Percentiles rank a stretch among this genome's conserved stretches.
phyloP scores from a whole-genome alignment of 352 stramenopile genomes.

The Pythium phragmiticola region DNA sequence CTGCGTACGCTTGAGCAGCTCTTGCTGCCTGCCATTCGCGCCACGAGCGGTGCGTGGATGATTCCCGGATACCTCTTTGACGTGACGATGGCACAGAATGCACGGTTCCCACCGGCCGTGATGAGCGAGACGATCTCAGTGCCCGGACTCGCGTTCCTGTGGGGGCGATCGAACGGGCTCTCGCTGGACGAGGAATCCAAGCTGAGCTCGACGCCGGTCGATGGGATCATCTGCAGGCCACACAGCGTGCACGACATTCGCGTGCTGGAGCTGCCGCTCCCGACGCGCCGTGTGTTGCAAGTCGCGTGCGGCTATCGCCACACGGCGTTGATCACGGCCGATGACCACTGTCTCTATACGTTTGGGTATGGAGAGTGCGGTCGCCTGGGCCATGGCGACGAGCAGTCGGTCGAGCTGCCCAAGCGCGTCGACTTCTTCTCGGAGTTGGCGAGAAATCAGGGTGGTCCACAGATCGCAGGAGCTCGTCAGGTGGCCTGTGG shows the following conservation, averaged over 20 bases:
- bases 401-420: constrained; percentile 45
- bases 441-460: constrained; percentile 28
- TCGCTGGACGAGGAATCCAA: constrained; percentile 57
- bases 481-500: constrained; percentile 66
- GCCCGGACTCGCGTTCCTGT: constrained; percentile 56
- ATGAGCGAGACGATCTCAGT: constrained; percentile 34
- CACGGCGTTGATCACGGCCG: constrained; percentile 63
- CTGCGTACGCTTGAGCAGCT: constrained; percentile 19
- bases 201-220: constrained; percentile 18
- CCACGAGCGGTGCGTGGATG: constrained; percentile 44
- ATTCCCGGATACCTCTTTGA: constrained; percentile 60
- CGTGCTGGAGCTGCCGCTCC: constrained; percentile 45
- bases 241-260: constrained; percentile 27
- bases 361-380: constrained; percentile 83
- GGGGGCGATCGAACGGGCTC: constrained; percentile 57
- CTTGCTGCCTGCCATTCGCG: constrained; percentile 32
- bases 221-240: constrained; percentile 17
- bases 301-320: constrained; percentile 80
- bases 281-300: constrained; percentile 55
- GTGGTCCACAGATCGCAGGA: constrained; percentile 26
- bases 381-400: constrained; percentile 65
- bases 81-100: constrained; percentile 10
- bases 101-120: constrained; percentile 27
- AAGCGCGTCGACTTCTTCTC: constrained; percentile 57
- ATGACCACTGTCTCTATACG: constrained; percentile 62